These are phyloP conservation scores for Ophiostoma pallidulum DNA, from an alignment of 2,329 filamentous ascomycete species.

Conservation along the genomic window DNA sequence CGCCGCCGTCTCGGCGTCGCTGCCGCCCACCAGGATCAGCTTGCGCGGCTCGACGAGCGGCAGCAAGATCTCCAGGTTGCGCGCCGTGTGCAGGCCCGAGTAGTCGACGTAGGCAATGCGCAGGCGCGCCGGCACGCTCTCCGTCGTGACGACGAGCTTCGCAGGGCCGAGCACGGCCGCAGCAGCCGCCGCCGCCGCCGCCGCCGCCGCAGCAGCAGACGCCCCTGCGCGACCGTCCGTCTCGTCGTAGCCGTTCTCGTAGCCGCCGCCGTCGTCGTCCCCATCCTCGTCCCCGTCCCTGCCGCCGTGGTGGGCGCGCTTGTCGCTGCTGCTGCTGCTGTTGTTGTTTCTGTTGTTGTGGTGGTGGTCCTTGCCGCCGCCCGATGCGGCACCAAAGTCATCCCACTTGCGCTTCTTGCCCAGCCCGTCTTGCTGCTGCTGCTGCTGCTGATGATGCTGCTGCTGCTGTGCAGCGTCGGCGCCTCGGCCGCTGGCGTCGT, in stretches of 20 bases:
- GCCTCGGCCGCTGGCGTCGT: constrained; percentile 44
- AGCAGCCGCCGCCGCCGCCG: constrained; percentile 43
- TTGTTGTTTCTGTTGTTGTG: constrained; percentile 20
- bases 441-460: background rate
- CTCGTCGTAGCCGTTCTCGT: constrained; percentile 41
- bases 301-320: background rate
- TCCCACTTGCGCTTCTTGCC: constrained; percentile 96
- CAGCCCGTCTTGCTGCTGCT: constrained; percentile 50
- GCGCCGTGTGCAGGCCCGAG: constrained; percentile 82
- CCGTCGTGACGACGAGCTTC: constrained; percentile 58
- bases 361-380: constrained; percentile 48
- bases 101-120: constrained; percentile 86
- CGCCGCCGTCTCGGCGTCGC: constrained; percentile 63
- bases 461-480: constrained; percentile 30
- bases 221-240: too few species aligned
- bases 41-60: constrained; percentile 91
- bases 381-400: constrained; percentile 41
- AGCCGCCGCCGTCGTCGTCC: background rate
- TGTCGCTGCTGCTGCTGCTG: constrained; percentile 17
- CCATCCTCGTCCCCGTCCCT: background rate
- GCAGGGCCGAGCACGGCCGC: constrained; percentile 54
- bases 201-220: constrained; percentile 38
- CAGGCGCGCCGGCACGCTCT: constrained; percentile 58
- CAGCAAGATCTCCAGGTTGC: constrained; percentile 88
- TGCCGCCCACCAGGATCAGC: constrained; percentile 82